A percentile compares a stretch with the other conserved stretches of the same genome.
phyloP scores from a whole-genome alignment of 2,329 filamentous ascomycete genomes.

The Apiospora pterosperma region DNA sequence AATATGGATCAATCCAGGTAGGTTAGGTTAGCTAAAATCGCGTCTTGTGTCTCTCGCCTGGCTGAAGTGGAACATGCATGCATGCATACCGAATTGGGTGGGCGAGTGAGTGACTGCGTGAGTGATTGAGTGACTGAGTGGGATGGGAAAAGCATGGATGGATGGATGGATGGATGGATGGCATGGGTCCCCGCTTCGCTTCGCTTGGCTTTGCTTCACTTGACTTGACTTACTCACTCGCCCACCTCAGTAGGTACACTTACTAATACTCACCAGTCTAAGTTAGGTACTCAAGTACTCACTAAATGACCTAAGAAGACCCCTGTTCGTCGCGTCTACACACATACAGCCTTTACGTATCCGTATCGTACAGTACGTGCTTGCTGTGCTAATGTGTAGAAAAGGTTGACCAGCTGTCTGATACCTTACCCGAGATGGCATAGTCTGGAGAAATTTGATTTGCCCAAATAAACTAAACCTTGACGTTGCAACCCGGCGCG shows the following conservation, averaged over 20 bases:
- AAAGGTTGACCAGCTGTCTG: not conserved
- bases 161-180: not conserved
- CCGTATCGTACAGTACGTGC: too few species aligned
- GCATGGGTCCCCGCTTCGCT: not conserved
- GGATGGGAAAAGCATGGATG: not conserved
- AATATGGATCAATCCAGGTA: not conserved
- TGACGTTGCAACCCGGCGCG: not conserved
- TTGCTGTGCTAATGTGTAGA: not conserved
- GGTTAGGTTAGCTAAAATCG: not conserved
- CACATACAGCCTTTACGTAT: too few species aligned
- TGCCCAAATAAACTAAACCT: not conserved
- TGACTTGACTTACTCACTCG: too few species aligned
- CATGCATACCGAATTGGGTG: not conserved
- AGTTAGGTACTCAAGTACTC: too few species aligned
- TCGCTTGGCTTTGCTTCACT: too few species aligned
- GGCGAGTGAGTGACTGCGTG: not conserved
- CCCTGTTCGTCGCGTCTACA: constrained; percentile 1
- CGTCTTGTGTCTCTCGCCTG: not conserved
- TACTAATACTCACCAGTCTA: too few species aligned
- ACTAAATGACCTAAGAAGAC: too few species aligned
- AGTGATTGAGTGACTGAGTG: not conserved
- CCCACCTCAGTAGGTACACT: too few species aligned
- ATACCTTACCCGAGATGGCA: not conserved
- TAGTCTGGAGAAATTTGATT: not conserved
- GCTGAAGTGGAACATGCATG: not conserved